Evolutionary conservation across 2,329 filamentous ascomycete genomes (phyloP).

Genomic region (Diaporthe ilicicola): DNA sequence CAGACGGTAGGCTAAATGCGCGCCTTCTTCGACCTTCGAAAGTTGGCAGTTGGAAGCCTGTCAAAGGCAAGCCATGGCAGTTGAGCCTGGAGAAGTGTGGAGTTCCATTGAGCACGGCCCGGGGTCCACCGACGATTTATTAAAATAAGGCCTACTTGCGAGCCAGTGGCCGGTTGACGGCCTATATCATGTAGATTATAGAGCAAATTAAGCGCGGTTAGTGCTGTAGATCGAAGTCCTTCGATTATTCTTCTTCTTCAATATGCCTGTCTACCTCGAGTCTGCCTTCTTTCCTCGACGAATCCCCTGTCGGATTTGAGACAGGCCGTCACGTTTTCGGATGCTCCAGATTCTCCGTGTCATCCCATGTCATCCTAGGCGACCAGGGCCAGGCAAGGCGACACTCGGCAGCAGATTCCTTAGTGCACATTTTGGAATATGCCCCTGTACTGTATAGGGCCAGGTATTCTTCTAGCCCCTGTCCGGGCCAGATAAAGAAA

Average conservation of each 20-base stretch:
- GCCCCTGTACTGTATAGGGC: neutral
- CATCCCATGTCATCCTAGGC: neutral
- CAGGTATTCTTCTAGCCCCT: neutral
- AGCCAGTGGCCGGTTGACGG: neutral
- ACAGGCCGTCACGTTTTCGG: neutral
- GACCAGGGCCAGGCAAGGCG: neutral
- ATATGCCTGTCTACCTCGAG: neutral
- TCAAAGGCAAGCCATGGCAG: neutral
- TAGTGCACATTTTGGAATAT: neutral
- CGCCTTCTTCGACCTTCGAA: neutral
- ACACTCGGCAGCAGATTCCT: neutral
- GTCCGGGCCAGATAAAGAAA: neutral
- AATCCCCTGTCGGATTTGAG: neutral
- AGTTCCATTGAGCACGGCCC: slow-evolving; percentile 15
- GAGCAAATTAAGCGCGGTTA: neutral
- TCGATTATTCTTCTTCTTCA: too few relatives aligned
- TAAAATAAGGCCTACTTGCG: slow-evolving; percentile 20
- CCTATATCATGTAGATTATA: neutral
- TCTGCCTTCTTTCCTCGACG: neutral
- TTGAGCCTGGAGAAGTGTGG: neutral
- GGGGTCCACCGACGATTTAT: neutral
- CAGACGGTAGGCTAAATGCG: neutral
- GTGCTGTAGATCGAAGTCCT: neutral
- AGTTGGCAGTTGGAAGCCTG: neutral
- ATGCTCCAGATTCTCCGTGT: neutral